A percentile compares a stretch with the other conserved stretches of the same genome.
phyloP scores from a whole-genome alignment of 2,329 filamentous ascomycete genomes.

The Pyrenophora tritici-repentis region DNA sequence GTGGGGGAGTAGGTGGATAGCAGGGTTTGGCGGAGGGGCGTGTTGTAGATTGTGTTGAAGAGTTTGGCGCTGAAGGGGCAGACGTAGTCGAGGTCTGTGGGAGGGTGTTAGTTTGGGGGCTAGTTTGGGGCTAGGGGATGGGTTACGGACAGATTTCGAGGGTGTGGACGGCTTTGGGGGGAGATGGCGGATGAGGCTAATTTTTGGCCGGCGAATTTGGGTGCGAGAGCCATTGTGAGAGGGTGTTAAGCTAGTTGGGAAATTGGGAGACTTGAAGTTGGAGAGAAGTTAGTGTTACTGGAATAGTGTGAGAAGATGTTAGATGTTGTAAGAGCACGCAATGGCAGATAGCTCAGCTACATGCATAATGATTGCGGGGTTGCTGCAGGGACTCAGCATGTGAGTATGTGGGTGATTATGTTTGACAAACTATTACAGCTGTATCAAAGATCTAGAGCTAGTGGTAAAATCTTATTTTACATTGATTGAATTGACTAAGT shows the following conservation, averaged over 20 bases:
- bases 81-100: constrained; percentile 81
- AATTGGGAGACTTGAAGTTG: no score
- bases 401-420: background rate
- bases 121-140: background rate
- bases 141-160: constrained; percentile 57
- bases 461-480: no score
- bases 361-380: no score
- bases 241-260: no score
- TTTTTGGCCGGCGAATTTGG: constrained; percentile 76
- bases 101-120: background rate
- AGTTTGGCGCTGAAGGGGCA: constrained; percentile 78
- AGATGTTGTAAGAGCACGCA: no score
- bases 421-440: background rate
- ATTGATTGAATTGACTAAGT: no score
- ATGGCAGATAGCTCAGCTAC: no score
- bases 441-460: background rate
- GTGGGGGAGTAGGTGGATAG: constrained; percentile 64
- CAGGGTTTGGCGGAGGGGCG: constrained; percentile 67
- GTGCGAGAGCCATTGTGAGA: constrained; percentile 70
- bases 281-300: no score
- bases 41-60: constrained; percentile 74
- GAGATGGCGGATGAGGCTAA: constrained; percentile 55
- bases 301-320: no score
- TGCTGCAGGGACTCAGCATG: no score
- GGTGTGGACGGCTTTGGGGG: constrained; percentile 56